phyloP scores from a whole-genome alignment of 2,329 filamentous ascomycete species.

The Pleomassaria siparia region DNA sequence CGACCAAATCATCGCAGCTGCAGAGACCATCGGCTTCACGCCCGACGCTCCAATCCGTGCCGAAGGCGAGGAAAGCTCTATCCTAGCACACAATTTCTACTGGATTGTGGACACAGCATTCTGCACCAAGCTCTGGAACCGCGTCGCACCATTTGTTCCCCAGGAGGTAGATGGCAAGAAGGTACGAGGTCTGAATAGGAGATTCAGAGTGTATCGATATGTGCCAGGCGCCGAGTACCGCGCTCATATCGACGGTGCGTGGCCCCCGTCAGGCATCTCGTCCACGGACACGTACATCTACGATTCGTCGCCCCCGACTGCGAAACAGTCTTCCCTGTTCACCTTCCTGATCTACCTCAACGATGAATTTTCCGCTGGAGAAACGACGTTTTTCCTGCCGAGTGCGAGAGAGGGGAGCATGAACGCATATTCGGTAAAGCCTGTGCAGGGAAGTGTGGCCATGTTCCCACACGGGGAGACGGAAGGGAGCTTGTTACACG shows the following conservation, averaged over 20 bases:
- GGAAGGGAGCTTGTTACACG: conserved; percentile 65
- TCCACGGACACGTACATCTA: conserved; percentile 64
- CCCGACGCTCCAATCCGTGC: conserved; percentile 68
- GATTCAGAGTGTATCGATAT: conserved; percentile 72
- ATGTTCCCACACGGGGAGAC: conserved; percentile 72
- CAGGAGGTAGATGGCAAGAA: conserved; percentile 56
- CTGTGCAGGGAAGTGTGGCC: conserved; percentile 68
- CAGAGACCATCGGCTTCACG: conserved; percentile 65
- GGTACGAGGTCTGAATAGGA: conserved; percentile 66
- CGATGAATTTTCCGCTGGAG: conserved; percentile 70
- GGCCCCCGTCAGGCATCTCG: conserved; percentile 69
- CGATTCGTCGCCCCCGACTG: conserved; percentile 61
- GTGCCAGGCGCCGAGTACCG: conserved; percentile 73
- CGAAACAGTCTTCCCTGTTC: conserved; percentile 67
- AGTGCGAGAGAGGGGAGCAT: conserved; percentile 64
- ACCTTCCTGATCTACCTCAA: conserved; percentile 71
- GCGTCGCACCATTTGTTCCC: conserved; percentile 62
- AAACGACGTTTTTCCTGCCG: conserved; percentile 71
- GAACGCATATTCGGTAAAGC: conserved; percentile 69
- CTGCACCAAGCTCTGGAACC: conserved; percentile 63
- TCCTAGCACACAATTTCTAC: conserved; percentile 73
- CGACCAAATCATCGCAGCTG: conserved; percentile 65
- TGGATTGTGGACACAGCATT: conserved; percentile 68
- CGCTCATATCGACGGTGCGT: conserved; percentile 71
- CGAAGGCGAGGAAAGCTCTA: conserved; percentile 63